phyloP scores from a whole-genome alignment of 495 filamentous ascomycete species.

The Bacidia rubella region DNA sequence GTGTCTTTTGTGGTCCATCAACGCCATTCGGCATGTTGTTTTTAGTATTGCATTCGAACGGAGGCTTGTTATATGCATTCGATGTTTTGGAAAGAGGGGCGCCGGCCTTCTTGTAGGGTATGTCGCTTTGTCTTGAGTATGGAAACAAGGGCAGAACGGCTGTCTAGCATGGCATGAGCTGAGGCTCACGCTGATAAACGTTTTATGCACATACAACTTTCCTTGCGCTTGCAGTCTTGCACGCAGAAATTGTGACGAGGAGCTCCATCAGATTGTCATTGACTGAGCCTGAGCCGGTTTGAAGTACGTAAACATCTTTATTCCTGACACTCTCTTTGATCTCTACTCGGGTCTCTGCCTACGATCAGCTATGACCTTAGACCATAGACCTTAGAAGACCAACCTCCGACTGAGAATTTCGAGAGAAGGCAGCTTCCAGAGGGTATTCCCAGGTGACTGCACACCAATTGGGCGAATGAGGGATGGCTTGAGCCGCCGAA shows the following conservation, averaged over 20 bases:
- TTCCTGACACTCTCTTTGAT: conserved; percentile 90
- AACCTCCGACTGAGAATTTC: conserved; percentile 72
- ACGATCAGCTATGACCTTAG: not conserved
- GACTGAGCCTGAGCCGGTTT: conserved; percentile 76
- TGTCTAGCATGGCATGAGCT: conserved; percentile 33
- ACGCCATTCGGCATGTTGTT: conserved; percentile 66
- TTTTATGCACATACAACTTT: conserved; percentile 21
- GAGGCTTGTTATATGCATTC: conserved; percentile 20
- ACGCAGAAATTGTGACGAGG: conserved; percentile 90
- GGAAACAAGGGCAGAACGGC: conserved; percentile 93
- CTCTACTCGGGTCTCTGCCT: conserved; percentile 72
- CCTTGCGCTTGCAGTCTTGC: conserved; percentile 88
- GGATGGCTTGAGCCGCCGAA: conserved; percentile 91
- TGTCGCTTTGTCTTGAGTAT: conserved; percentile 86
- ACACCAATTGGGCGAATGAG: conserved; percentile 69
- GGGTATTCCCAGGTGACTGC: conserved; percentile 73
- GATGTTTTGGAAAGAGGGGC: conserved; percentile 68
- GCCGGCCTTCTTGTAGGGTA: conserved; percentile 89
- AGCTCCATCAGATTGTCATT: conserved; percentile 95
- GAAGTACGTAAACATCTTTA: conserved; percentile 97
- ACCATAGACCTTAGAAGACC: not conserved
- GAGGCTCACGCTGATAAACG: not conserved
- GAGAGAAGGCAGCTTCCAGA: conserved; percentile 66
- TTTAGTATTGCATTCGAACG: conserved; percentile 77
- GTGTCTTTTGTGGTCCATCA: conserved; percentile 49